Evolutionary conservation across 345 rosid species (phyloP), one percentile per base, ranked within the genome.

Genomic region (Bruguiera parviflora): DNA sequence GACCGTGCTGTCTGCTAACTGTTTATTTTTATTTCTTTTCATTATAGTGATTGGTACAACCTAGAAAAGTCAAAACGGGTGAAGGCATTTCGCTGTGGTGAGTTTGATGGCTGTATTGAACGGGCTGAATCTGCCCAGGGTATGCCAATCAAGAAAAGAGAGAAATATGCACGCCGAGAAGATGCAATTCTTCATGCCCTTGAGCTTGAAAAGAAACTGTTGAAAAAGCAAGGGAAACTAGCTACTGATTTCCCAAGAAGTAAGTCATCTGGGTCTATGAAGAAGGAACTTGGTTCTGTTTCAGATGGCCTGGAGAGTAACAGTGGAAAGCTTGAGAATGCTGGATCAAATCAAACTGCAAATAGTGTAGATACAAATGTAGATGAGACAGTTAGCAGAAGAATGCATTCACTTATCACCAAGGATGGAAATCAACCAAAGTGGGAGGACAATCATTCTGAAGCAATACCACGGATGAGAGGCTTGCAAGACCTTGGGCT

Each of bases 171-270:
- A 69, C 96, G 99, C 60, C 81, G 98, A 67, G 99, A 96, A 84
- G 99, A 96, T 78, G 98, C 99, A 25, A 92, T 96, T 82, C 96
- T 92, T 56, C 98, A 96, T 75, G 99, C 98, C 16, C 97, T 96
- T 75, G 99, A 96, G 76, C 96, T 96, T 32, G 99, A 96, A 80
- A 92, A 86, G 83, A 82, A 87, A 78, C 62, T 87, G 58, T 66
- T 83, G 78, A 81, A 69, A 70, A 86, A 79, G 68, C 89, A 86
- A 80, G 91, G 81, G 61, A 85, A 81, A 67, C 60, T 73, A 3
- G 28, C 74, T 69, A 66, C 70, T 75, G 84, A 69, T 61, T 78
- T 53, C 53, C 69, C 56, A 47, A 79, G 69, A 71, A 81, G 78
- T 65, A 71, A 77, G 61, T 77, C 82, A 70, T 71, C 84, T 72